Evolutionary conservation across 495 filamentous ascomycete genomes (phyloP), one percentile per base, ranked within the genome.

Genomic region (Letharia lupina): DNA sequence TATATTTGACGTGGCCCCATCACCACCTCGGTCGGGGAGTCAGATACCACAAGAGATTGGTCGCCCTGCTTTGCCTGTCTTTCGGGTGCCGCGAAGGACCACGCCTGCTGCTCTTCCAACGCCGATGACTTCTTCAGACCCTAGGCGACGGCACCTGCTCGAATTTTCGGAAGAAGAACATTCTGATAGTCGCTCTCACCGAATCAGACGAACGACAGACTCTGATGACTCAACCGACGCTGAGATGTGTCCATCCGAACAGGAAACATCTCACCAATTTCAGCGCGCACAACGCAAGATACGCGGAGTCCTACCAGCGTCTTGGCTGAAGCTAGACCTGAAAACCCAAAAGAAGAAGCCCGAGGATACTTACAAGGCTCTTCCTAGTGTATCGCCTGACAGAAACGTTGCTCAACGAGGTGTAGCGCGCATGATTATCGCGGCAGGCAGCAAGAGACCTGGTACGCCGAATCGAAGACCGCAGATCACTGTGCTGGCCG

Each of bases 281-380:
- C 70, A 73, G 67, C 72, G 71, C 61, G 70, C 79, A 20, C 76
- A 82, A 50, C 82, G 79, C 56, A 85, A 77, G 65, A 93, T 93
- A 56, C 86, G 86, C 63, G 93, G 93, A 45, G 91, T 96, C 20
- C 81, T 98, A 54, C 93, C 93, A 45, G 93, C 93, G 8, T 97
- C 93, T 5, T 96, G 89, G 88, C 80, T 95, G 56, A 84, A 89
- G 68, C 78, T 98, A 48, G 87, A 96, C 70, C 73, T 76, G 65
- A 69, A 80, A 70, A 70, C 80, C 45, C 72, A 76, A 18, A 58
- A 69, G 48, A 75, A 77, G 65, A 71, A 79, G 74, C 68, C 77
- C 66, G 23, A 70, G 71, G 8, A 72, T 71, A 16, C 71, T 28
- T 45, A 40, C n/a, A 20, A 56, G 11, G 11, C 35, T 48, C 31